These are phyloP conservation scores for Rhizoclosmatium sp. DNA, from an alignment of 192 early-diverging fungal genomes.

Conservation along the genomic window DNA sequence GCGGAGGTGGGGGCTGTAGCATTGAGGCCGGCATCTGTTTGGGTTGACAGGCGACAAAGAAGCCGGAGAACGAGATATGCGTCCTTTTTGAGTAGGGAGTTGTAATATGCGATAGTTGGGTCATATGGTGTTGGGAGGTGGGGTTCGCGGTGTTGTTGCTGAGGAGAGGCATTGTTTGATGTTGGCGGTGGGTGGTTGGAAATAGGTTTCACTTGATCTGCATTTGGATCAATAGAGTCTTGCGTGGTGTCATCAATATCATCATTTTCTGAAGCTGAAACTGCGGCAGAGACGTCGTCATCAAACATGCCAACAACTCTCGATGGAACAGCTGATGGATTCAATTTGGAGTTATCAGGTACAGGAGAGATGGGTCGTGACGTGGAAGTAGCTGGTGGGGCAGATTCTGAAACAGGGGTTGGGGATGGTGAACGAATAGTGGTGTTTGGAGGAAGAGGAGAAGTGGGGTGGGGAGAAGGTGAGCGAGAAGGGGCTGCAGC, in stretches of 20 bases:
- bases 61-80: constrained; percentile 61
- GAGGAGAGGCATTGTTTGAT: not conserved
- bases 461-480: not conserved
- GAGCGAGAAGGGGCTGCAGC: not conserved
- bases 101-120: constrained; percentile 61
- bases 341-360: not conserved
- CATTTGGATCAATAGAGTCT: not conserved
- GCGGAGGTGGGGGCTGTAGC: constrained; percentile 32
- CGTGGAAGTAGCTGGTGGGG: not conserved
- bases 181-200: not conserved
- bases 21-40: constrained; percentile 41
- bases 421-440: not conserved
- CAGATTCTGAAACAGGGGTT: not conserved
- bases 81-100: constrained; percentile 59
- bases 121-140: constrained; percentile 53
- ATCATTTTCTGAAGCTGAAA: not conserved
- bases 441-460: not conserved
- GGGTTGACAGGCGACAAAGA: constrained; percentile 58
- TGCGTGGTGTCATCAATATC: not conserved
- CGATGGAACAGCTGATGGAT: not conserved
- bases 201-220: not conserved
- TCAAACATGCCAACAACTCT: constrained; percentile 32
- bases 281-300: constrained; percentile 21
- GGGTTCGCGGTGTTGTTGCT: not conserved
- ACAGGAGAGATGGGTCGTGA: not conserved